Evolutionary conservation across 2,329 filamentous ascomycete species (phyloP).

Genomic region (Blumeriella jaapii): DNA sequence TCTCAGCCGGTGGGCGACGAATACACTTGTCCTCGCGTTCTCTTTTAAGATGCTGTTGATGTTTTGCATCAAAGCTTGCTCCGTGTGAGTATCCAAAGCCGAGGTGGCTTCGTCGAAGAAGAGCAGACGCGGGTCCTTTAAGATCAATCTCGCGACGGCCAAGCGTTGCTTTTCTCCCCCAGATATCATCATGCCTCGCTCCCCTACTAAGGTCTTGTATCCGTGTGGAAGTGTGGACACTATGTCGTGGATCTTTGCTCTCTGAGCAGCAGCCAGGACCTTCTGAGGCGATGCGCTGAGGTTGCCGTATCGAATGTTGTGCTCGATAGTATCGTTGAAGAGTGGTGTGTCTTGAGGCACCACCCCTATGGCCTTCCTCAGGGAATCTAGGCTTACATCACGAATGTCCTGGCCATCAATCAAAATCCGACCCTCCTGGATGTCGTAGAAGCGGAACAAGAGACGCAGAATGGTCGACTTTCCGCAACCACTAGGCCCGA

Average conservation of each 20-base stretch:
- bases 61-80: constrained; percentile 79
- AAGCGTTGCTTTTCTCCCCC: constrained; percentile 89
- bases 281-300: constrained; percentile 63
- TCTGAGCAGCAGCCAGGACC: constrained; percentile 65
- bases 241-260: constrained; percentile 77
- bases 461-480: constrained; percentile 89
- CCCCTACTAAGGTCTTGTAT: constrained; percentile 83
- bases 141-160: constrained; percentile 68
- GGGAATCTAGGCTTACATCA: constrained; percentile 67
- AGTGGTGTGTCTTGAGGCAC: constrained; percentile 95
- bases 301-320: constrained; percentile 90
- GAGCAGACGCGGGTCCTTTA: constrained; percentile 80
- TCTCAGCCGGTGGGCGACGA: constrained; percentile 82
- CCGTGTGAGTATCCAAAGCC: constrained; percentile 85
- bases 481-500: constrained; percentile 89
- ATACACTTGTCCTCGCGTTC: constrained; percentile 82
- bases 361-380: constrained; percentile 80
- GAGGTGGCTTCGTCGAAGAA: constrained; percentile 96
- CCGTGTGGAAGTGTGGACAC: constrained; percentile 74
- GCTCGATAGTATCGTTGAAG: constrained; percentile 92
- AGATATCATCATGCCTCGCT: constrained; percentile 93
- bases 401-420: constrained; percentile 91
- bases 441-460: constrained; percentile 90
- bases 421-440: constrained; percentile 70
- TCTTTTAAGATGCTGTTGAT: constrained; percentile 89